A percentile compares a stretch with the other conserved stretches of the same genome.
phyloP scores from a whole-genome alignment of 495 filamentous ascomycete genomes.

The Xylaria sp. region DNA sequence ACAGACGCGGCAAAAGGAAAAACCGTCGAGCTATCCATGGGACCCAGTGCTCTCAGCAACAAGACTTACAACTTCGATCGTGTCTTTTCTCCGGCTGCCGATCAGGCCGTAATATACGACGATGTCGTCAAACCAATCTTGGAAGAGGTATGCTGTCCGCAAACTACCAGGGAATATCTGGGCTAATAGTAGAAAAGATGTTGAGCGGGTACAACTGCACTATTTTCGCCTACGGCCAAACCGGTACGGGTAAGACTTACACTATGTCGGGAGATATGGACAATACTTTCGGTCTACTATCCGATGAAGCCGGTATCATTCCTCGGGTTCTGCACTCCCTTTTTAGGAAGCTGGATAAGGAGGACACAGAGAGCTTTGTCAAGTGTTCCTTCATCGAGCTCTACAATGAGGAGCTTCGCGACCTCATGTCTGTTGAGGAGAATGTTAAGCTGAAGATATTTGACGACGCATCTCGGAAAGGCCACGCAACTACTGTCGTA shows the following conservation, averaged over 20 bases:
- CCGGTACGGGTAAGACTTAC: slow-evolving; percentile 97
- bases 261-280: slow-evolving; percentile 99
- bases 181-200: slow-evolving; percentile 65
- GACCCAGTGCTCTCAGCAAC: slow-evolving; percentile 87
- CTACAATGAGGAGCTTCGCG: slow-evolving; percentile 96
- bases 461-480: slow-evolving; percentile 86
- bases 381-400: slow-evolving; percentile 99
- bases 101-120: slow-evolving; percentile 90
- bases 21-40: slow-evolving; percentile 87
- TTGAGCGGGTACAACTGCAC: slow-evolving; percentile 97
- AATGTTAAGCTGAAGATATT: slow-evolving; percentile 90
- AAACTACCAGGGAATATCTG: not conserved
- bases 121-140: slow-evolving; percentile 91
- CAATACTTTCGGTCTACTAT: slow-evolving; percentile 80
- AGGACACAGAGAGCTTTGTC: slow-evolving; percentile 84
- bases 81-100: slow-evolving; percentile 94
- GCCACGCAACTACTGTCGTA: slow-evolving; percentile 78
- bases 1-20: slow-evolving; percentile 88
- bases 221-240: slow-evolving; percentile 98
- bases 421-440: slow-evolving; percentile 83
- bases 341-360: slow-evolving; percentile 79
- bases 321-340: slow-evolving; percentile 86
- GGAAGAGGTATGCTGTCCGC: slow-evolving; percentile 72
- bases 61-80: slow-evolving; percentile 97
- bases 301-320: slow-evolving; percentile 93